These are phyloP conservation scores for Pythium aristosporum DNA, from an alignment of 352 stramenopile species.

Conservation along the genomic window DNA sequence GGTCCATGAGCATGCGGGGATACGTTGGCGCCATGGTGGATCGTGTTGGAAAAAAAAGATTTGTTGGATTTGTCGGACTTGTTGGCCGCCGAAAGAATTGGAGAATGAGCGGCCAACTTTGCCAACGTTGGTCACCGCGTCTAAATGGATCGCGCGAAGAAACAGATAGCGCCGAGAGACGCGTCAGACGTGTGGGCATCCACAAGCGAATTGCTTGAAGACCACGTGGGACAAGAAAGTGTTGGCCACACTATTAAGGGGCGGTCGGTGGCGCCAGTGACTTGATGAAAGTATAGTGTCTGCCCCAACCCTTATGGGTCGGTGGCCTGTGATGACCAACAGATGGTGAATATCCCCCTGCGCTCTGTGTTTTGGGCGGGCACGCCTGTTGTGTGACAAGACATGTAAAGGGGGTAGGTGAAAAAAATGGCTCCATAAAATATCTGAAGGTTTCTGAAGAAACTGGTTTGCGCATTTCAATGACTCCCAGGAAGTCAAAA, in stretches of 20 bases:
- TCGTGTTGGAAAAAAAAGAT: background rate
- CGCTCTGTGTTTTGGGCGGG: background rate
- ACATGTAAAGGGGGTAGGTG: conserved; percentile 14
- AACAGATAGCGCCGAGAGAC: conserved; percentile 2
- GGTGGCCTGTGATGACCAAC: conserved; percentile 11
- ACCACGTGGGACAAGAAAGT: background rate
- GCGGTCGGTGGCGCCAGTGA: conserved; percentile 7
- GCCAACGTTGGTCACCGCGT: background rate
- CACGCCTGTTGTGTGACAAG: conserved; percentile 20
- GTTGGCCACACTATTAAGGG: background rate
- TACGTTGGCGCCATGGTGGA: conserved; percentile 9
- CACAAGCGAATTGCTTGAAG: background rate
- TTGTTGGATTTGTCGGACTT: background rate
- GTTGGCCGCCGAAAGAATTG: background rate
- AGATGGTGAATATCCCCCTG: background rate
- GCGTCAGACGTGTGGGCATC: background rate
- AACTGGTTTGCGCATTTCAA: conserved; percentile 9
- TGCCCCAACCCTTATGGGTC: conserved; percentile 2
- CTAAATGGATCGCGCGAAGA: background rate
- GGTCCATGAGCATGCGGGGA: background rate
- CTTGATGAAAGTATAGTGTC: conserved; percentile 2
- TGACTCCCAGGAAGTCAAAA: conserved; percentile 12
- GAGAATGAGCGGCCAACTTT: background rate
- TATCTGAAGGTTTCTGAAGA: conserved; percentile 6
- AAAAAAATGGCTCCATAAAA: background rate